These are phyloP conservation scores for Penicillium sp. DNA, from an alignment of 2,329 filamentous ascomycete genomes.

Conservation along the genomic window DNA sequence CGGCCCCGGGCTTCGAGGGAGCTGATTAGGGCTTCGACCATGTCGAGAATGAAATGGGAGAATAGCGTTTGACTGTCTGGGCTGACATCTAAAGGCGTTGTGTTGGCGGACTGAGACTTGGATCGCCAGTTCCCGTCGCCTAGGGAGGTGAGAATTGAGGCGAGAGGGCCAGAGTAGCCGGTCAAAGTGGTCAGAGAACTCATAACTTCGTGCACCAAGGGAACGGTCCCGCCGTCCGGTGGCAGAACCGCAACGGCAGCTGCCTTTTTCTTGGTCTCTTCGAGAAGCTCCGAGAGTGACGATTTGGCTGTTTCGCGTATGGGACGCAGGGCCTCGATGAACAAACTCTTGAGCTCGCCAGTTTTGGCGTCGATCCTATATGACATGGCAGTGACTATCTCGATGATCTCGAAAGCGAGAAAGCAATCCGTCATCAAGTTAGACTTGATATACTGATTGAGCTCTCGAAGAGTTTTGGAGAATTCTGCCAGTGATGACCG, in stretches of 20 bases:
- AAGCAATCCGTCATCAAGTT: constrained; percentile 90
- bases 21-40: constrained; percentile 73
- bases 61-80: constrained; percentile 87
- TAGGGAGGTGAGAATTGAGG: constrained; percentile 84
- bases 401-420: constrained; percentile 90
- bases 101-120: constrained; percentile 59
- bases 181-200: constrained; percentile 81
- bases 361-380: constrained; percentile 76
- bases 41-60: constrained; percentile 83
- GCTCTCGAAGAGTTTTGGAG: constrained; percentile 76
- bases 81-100: constrained; percentile 77
- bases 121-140: constrained; percentile 86
- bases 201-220: constrained; percentile 80
- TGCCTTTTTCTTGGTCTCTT: constrained; percentile 73
- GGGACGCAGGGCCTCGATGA: constrained; percentile 82
- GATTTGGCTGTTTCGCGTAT: constrained; percentile 87
- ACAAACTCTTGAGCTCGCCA: constrained; percentile 75
- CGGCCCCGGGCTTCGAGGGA: constrained; percentile 72
- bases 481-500: constrained; percentile 76
- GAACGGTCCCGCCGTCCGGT: constrained; percentile 70
- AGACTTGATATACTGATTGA: constrained; percentile 83
- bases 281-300: constrained; percentile 76
- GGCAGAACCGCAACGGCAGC: constrained; percentile 65
- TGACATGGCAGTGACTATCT: constrained; percentile 77
- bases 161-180: constrained; percentile 77